Evolutionary conservation across 108 stramenopile genomes (phyloP).

Genomic region (Epipyxis sp.): DNA sequence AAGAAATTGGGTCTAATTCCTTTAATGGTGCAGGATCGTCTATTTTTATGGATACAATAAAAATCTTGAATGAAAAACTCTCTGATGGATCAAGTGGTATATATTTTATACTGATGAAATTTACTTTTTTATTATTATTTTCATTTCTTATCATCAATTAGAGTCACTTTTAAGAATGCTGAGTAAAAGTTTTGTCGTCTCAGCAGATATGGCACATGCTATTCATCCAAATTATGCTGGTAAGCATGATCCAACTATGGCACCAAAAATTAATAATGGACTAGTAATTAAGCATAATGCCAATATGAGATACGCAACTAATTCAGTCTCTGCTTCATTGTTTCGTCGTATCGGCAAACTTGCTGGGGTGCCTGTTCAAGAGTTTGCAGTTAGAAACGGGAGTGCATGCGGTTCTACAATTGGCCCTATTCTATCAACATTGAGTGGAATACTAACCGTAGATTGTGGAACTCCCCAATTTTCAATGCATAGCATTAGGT

Average conservation of each 20-base stretch:
- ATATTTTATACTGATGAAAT: constrained; percentile 9
- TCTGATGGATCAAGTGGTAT: constrained; percentile 29
- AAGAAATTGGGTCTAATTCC: constrained; percentile 80
- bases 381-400: constrained; percentile 87
- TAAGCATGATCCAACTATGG: constrained; percentile 87
- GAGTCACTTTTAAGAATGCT: constrained; percentile 36
- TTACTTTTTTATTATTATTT: constrained; percentile 18
- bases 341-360: constrained; percentile 71
- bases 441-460: constrained; percentile 85
- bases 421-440: constrained; percentile 81
- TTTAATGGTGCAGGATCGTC: constrained; percentile 75
- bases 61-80: constrained; percentile 58
- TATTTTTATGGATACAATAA: constrained; percentile 70
- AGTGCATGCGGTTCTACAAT: constrained; percentile 93
- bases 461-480: constrained; percentile 93
- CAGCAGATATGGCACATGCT: constrained; percentile 93
- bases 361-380: constrained; percentile 65
- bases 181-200: constrained; percentile 68
- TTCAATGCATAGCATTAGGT: constrained; percentile 89
- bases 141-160: no score
- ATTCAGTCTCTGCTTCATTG: constrained; percentile 73
- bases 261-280: constrained; percentile 84
- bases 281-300: constrained; percentile 95
- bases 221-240: constrained; percentile 91
- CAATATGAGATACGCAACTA: constrained; percentile 95